A percentile compares a stretch with the other conserved stretches of the same genome.
phyloP scores from a whole-genome alignment of 352 stramenopile genomes.

The Thraustochytrium sp. region DNA sequence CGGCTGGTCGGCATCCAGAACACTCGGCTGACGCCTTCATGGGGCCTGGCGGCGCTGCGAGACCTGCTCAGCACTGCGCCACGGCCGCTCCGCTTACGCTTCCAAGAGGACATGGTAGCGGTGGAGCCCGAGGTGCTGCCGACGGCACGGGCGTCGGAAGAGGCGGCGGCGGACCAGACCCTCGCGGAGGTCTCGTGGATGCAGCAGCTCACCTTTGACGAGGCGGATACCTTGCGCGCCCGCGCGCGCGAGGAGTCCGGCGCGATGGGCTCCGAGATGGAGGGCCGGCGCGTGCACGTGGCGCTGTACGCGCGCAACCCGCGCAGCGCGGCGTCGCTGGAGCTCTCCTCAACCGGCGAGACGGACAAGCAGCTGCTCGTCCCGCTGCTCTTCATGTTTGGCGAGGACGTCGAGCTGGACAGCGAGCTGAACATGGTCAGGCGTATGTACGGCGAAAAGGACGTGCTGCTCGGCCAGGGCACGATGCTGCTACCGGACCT shows the following conservation, averaged over 20 bases:
- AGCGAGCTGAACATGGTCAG: background rate
- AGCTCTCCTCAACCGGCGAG: background rate
- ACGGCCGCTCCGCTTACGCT: background rate
- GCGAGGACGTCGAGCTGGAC: slow-evolving; percentile 40
- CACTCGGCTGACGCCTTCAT: background rate
- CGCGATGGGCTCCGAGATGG: background rate
- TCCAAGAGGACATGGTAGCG: background rate
- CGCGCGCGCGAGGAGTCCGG: background rate
- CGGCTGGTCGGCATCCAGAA: background rate
- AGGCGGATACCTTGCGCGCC: background rate
- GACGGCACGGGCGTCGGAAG: background rate
- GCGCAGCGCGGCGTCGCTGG: background rate
- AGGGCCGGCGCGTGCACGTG: background rate
- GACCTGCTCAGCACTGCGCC: slow-evolving; percentile 21
- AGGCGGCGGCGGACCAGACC: background rate
- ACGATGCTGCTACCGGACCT: slow-evolving; percentile 3
- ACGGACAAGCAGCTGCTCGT: slow-evolving; percentile 20
- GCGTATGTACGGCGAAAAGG: slow-evolving; percentile 12
- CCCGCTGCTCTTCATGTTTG: slow-evolving; percentile 22
- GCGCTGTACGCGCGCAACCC: slow-evolving; percentile 18
- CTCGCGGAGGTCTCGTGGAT: slow-evolving; percentile 14
- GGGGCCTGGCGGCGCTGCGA: background rate
- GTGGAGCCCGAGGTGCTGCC: background rate
- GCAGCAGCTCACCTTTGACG: slow-evolving; percentile 40
- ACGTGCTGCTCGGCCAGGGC: background rate